phyloP scores from a whole-genome alignment of 2,329 filamentous ascomycete species.

The Fusarium luffae region DNA sequence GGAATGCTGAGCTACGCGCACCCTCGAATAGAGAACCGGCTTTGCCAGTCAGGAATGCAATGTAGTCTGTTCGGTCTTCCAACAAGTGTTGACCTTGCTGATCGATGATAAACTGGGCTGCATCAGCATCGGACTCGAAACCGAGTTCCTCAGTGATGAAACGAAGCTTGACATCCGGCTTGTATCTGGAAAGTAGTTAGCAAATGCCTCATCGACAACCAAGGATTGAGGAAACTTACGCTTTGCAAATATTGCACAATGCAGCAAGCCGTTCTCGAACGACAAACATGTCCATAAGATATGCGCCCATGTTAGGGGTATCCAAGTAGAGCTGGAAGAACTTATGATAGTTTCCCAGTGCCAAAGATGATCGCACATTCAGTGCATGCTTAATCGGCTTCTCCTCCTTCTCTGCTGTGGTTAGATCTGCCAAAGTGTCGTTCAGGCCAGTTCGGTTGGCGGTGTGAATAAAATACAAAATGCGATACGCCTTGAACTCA shows the following conservation, averaged over 20 bases:
- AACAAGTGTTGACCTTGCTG: constrained; percentile 80
- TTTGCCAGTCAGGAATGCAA: constrained; percentile 79
- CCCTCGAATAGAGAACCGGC: constrained; percentile 78
- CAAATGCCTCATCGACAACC: constrained; percentile 8
- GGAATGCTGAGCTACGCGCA: constrained; percentile 79
- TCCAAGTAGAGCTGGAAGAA: constrained; percentile 97
- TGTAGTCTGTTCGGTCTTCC: constrained; percentile 78
- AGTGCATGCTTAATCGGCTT: constrained; percentile 88
- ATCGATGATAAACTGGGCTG: constrained; percentile 89
- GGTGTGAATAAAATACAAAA: constrained; percentile 99
- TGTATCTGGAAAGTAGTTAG: constrained; percentile 78
- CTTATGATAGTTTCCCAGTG: constrained; percentile 94
- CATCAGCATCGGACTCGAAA: constrained; percentile 92
- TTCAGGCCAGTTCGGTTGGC: constrained; percentile 98
- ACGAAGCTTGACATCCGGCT: constrained; percentile 86
- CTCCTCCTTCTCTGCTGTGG: constrained; percentile 91
- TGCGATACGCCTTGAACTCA: constrained; percentile 99
- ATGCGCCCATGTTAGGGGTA: constrained; percentile 96
- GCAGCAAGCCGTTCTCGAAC: constrained; percentile 91
- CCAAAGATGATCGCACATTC: constrained; percentile 88
- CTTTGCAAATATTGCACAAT: constrained; percentile 91
- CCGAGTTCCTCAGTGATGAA: constrained; percentile 96
- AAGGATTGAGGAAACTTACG: constrained; percentile 71
- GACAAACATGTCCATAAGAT: constrained; percentile 99
- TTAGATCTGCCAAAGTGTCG: constrained; percentile 99